Conservation (phyloP, 2,329 filamentous ascomycete genomes). For the Venturia effusa region DNA sequence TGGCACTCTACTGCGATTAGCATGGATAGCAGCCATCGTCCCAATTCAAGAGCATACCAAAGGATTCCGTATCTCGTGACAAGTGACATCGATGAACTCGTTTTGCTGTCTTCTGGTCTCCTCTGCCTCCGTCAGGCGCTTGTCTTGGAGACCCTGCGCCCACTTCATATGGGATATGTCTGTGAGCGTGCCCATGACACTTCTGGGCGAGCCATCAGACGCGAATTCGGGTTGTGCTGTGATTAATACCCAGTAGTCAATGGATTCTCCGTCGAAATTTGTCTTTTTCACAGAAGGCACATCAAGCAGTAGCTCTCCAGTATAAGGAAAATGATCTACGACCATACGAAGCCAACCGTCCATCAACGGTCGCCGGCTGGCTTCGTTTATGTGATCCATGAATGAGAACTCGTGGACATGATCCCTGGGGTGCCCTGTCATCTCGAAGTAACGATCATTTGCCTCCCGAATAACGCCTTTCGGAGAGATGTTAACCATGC, state of each 20-base stretch:
- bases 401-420: slow-evolving; percentile 31
- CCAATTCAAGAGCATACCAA: neutral
- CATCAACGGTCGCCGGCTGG: slow-evolving; percentile 22
- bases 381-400: slow-evolving; percentile 29
- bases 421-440: slow-evolving; percentile 27
- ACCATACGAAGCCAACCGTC: slow-evolving; percentile 30
- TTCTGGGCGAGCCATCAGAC: slow-evolving; percentile 7
- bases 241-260: slow-evolving; percentile 35
- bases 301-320: slow-evolving; percentile 32
- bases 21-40: neutral
- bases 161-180: slow-evolving; percentile 12
- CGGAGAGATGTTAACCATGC: slow-evolving; percentile 28
- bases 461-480: slow-evolving; percentile 27
- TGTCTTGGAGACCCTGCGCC: slow-evolving; percentile 10
- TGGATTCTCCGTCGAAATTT: slow-evolving; percentile 24
- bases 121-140: slow-evolving; percentile 5
- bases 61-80: slow-evolving; percentile 15
- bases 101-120: slow-evolving; percentile 8
- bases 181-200: slow-evolving; percentile 9
- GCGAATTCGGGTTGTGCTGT: slow-evolving; percentile 16
- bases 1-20: slow-evolving; percentile 1
- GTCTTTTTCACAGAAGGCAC: slow-evolving; percentile 14
- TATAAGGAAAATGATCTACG: slow-evolving; percentile 25
- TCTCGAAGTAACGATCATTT: slow-evolving; percentile 30
- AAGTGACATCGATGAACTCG: slow-evolving; percentile 17